These are phyloP conservation scores for Globisporangium nodosum DNA, from an alignment of 352 stramenopile genomes.

Conservation along the genomic window DNA sequence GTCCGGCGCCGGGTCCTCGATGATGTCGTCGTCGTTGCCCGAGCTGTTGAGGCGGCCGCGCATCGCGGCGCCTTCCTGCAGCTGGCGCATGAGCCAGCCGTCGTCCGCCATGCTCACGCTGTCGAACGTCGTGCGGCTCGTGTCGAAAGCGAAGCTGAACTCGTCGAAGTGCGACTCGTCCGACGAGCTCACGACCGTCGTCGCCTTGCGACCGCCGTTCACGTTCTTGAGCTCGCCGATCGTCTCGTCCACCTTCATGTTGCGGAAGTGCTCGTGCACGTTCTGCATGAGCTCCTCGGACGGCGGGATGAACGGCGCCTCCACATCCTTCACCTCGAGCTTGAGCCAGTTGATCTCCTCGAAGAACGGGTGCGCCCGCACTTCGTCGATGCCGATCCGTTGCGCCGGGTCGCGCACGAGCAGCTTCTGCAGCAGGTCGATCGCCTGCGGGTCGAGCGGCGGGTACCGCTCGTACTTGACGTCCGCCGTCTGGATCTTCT, in stretches of 20 bases:
- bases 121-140: conserved; percentile 67
- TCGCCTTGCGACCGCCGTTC: conserved; percentile 52
- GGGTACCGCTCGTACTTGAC: conserved; percentile 75
- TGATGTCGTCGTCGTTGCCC: conserved; percentile 51
- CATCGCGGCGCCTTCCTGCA: conserved; percentile 72
- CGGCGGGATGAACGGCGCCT: conserved; percentile 74
- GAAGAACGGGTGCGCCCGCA: conserved; percentile 74
- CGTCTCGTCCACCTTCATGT: conserved; percentile 85
- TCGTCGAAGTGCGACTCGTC: conserved; percentile 83
- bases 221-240: conserved; percentile 65
- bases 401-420: conserved; percentile 67
- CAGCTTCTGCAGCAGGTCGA: conserved; percentile 74
- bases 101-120: conserved; percentile 79
- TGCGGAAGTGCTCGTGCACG: conserved; percentile 84
- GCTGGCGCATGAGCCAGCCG: conserved; percentile 75
- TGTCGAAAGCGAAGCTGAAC: conserved; percentile 86
- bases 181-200: conserved; percentile 23
- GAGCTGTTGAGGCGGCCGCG: conserved; percentile 59
- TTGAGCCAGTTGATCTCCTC: conserved; percentile 57
- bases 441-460: conserved; percentile 52
- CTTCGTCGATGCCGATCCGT: conserved; percentile 51
- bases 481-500: conserved; percentile 85
- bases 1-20: conserved; percentile 22
- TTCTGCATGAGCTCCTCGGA: conserved; percentile 83
- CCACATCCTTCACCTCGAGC: conserved; percentile 75